Conservation (phyloP, 768 basidiomycete genomes). For the Leucocoprinus sp. region DNA sequence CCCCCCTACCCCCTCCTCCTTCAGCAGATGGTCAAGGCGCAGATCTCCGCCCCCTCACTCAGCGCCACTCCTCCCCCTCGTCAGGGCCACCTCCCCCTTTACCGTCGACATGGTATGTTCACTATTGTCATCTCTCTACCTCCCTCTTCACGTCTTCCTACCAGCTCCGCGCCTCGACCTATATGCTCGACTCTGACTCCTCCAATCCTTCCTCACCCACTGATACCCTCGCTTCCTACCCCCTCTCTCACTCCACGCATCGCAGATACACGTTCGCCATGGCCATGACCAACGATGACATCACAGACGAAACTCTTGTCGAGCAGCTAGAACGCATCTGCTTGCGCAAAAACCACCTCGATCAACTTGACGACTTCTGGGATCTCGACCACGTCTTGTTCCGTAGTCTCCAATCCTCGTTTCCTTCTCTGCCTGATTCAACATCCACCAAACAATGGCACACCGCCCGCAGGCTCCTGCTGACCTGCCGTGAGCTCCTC, state of each 20-base stretch:
- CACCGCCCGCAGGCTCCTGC: constrained; percentile 27
- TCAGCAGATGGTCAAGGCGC: constrained; percentile 4
- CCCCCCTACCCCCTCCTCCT: not conserved
- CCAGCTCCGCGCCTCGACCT: too few species aligned
- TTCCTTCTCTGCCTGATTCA: constrained; percentile 19
- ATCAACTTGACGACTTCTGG: constrained; percentile 16
- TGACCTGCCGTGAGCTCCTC: constrained; percentile 33
- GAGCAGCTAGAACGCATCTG: constrained; percentile 39
- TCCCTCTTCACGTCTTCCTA: too few species aligned
- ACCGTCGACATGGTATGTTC: too few species aligned
- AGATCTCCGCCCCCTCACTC: constrained; percentile 2
- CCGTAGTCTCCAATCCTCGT: constrained; percentile 10
- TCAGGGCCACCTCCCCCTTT: too few species aligned
- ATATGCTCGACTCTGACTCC: too few species aligned
- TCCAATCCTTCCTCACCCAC: too few species aligned
- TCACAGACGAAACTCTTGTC: constrained; percentile 44
- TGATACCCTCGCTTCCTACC: constrained; percentile 8
- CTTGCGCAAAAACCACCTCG: constrained; percentile 12
- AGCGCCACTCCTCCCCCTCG: too few species aligned
- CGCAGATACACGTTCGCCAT: constrained; percentile 34
- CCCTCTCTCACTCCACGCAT: constrained; percentile 1
- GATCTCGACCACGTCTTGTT: constrained; percentile 9
- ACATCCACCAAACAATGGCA: constrained; percentile 24
- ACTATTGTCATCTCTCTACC: too few species aligned
- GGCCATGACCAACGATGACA: constrained; percentile 40